A percentile compares a stretch with the other conserved stretches of the same genome.
Evolutionary conservation across 768 basidiomycete species (phyloP).

Genomic region (Neoboletus magnificus): DNA sequence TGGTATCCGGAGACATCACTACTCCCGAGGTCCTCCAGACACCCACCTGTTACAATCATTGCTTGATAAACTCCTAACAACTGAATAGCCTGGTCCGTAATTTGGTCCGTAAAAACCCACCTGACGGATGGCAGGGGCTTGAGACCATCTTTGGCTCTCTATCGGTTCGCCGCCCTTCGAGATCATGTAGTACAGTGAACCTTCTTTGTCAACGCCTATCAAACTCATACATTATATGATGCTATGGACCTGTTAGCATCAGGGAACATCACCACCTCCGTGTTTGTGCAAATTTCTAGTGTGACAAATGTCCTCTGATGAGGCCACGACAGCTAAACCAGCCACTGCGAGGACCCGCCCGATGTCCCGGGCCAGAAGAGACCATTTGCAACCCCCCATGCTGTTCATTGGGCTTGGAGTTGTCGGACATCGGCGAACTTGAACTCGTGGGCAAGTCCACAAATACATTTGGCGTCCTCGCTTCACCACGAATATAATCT

Average conservation of each 20-base stretch:
- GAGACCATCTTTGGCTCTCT: not conserved
- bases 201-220: too few species aligned
- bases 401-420: not conserved
- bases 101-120: too few species aligned
- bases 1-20: not conserved
- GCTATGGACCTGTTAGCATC: too few species aligned
- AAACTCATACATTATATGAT: too few species aligned
- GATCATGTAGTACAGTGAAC: too few species aligned
- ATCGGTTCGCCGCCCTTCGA: not conserved
- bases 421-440: too few species aligned
- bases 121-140: not conserved
- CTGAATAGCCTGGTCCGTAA: not conserved
- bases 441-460: not conserved
- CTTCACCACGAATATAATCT: slow-evolving; percentile 1
- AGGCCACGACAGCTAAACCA: too few species aligned
- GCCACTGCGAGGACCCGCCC: not conserved
- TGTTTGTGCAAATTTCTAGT: too few species aligned
- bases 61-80: not conserved
- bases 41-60: not conserved
- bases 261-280: too few species aligned
- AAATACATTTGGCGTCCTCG: too few species aligned
- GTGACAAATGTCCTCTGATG: too few species aligned
- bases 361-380: not conserved
- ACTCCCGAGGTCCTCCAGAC: not conserved
- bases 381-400: not conserved